Evolutionary conservation across 768 basidiomycete genomes (phyloP), one percentile per base, ranked within the genome.

Genomic region (Mycena haematopus): DNA sequence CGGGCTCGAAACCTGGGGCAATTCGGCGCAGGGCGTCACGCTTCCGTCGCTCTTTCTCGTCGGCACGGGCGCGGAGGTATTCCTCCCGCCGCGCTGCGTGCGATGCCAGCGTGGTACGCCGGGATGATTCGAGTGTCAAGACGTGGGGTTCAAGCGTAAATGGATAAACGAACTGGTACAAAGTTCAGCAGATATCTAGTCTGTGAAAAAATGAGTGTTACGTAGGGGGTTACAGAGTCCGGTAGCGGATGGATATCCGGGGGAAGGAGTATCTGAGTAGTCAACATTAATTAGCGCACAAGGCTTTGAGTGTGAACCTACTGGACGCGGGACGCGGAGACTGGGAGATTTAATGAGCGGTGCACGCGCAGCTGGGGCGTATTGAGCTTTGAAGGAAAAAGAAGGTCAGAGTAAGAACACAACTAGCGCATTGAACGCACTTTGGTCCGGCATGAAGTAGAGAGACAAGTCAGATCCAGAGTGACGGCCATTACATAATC

Each of bases 201-300:
- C 35, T 15, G 44, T 33, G 40, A 53, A 56, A 40, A 51, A 15
- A 67, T 76, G 8, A 27, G 15, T 15, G n/a, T 69, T 54, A 96
- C 96, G 73, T 99, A 99, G 65, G 92, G 85, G 1, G 87, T 88
- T 5, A 99, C 89, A 36, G 91, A 91, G 25, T 95, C 92, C 5
- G 96, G 96, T 0, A 99, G 81, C 0, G 96, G 96, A 68, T 98
- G 96, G 24, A 99, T 94, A 70, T 98, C 95, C 50, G 85, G 90
- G 5, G 96, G 94, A 5, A 95, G 80, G 65, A 90, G 83, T 27
- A 97, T 86, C 96, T 98, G 69, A 42, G 49, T 22, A 45, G 42
- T 47, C 2, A 44, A 14, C 14, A 57, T 58, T 44, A 35, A 22
- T 10, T 8, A 11, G 57, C 52, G 22, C 10, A 40, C 11, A 54